Percentiles rank a stretch among this genome's conserved stretches.
Conservation (phyloP, 495 filamentous ascomycete species). For the Penicillium riverlandense region DNA sequence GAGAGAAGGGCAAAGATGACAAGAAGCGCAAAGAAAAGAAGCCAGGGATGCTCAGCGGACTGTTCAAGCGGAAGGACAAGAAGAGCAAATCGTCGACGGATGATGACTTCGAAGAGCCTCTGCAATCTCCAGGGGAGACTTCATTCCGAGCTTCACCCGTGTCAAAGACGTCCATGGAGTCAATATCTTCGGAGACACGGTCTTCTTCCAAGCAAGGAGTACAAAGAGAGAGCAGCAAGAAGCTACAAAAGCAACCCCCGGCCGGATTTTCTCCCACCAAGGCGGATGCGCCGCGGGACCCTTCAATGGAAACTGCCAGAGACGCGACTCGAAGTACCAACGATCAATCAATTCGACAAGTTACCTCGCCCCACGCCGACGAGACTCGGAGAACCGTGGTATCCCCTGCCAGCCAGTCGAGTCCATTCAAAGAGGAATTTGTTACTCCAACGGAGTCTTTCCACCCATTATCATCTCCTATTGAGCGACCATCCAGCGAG, state of each 20-base stretch:
- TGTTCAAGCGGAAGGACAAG: conserved; percentile 95
- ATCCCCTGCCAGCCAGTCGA: conserved; percentile 12
- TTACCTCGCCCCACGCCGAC: conserved; percentile 24
- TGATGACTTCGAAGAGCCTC: conserved; percentile 55
- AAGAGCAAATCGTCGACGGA: conserved; percentile 58
- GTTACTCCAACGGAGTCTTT: conserved; percentile 12
- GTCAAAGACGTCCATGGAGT: conserved; percentile 46
- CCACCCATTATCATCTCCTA: conserved; percentile 18
- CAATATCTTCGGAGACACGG: conserved; percentile 25
- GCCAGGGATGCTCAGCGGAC: conserved; percentile 79
- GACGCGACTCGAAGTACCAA: conserved; percentile 7
- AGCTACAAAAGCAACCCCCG: conserved; percentile 67
- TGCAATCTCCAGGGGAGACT: conserved; percentile 54
- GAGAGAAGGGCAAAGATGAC: conserved; percentile 61
- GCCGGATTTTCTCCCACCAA: conserved; percentile 43
- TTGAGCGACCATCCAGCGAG: conserved; percentile 21
- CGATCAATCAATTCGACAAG: conserved; percentile 33
- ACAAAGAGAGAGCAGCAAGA: conserved; percentile 53
- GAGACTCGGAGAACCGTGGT: conserved; percentile 11
- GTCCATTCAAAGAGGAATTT: conserved; percentile 22
- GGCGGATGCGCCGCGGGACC: conserved; percentile 13
- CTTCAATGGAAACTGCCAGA: conserved; percentile 1
- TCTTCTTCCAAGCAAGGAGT: conserved; percentile 23
- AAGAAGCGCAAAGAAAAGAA: conserved; percentile 92
- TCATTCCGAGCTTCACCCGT: conserved; percentile 42